These are phyloP conservation scores for Deinandra increscens DNA, from an alignment of 129 eudicot species.

Conservation along the genomic window DNA sequence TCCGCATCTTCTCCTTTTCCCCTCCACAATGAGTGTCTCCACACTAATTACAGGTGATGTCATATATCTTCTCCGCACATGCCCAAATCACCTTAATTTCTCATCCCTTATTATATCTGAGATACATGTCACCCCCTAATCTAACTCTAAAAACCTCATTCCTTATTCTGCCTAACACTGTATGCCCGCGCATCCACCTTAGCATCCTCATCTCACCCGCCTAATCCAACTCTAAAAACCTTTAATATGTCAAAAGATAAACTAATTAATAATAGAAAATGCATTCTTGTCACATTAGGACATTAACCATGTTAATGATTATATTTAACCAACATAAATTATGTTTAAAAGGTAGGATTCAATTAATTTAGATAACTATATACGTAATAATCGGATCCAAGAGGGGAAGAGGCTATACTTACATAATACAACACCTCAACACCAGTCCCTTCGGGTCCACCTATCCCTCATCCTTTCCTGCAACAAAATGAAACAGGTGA, in stretches of 20 bases:
- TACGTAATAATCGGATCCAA: slow-evolving; percentile 13
- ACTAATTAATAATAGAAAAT: background rate
- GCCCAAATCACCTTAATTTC: too few species aligned
- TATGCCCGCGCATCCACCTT: too few species aligned
- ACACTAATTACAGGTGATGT: too few species aligned
- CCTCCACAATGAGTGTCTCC: too few species aligned
- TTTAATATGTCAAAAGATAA: slow-evolving; percentile 5
- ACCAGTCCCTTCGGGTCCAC: slow-evolving; percentile 65
- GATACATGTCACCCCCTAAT: too few species aligned
- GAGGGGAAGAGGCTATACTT: slow-evolving; percentile 34
- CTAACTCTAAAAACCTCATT: too few species aligned
- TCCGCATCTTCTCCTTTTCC: too few species aligned
- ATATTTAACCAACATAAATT: slow-evolving; percentile 29
- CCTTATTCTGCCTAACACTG: too few species aligned
- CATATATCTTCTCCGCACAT: too few species aligned
- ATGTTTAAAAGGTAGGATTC: slow-evolving; percentile 30
- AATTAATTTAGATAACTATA: slow-evolving; percentile 35
- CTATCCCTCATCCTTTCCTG: slow-evolving; percentile 75
- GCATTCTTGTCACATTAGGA: slow-evolving; percentile 20
- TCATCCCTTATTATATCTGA: too few species aligned
- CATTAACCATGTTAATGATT: slow-evolving; percentile 22
- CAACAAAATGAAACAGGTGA: background rate
- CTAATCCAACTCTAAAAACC: too few species aligned
- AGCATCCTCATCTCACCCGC: too few species aligned
- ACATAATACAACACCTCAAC: slow-evolving; percentile 61